Base-by-base conservation (phyloP, 208 protist species). In the Balamuthia mandrillaris region DNA sequence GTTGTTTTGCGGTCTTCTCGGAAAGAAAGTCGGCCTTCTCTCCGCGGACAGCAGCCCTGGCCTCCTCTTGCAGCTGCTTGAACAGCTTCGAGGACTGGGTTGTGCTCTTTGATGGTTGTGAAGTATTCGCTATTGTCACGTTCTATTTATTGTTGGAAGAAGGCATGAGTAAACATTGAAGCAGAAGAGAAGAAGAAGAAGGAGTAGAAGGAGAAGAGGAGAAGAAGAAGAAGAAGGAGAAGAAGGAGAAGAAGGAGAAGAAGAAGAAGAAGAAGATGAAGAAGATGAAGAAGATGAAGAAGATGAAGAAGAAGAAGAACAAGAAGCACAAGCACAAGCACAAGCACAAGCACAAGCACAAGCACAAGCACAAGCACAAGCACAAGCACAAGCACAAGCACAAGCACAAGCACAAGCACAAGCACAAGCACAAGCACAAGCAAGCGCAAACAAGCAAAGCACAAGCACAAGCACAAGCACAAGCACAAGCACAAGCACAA, bases 71-170 rank as follows among this genome's bases (percentile, higher is more conserved):
- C 33, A 68, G 60, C 60, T 68, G 60, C 60, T 68, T 68, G 60
- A 68, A 68, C 33, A 68, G 60, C 60, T 68, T 68, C n/a, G n/a
- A n/a, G n/a, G n/a, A n/a, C n/a, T n/a, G n/a, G 2, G 60, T 68
- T 37, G 60, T 44, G 12, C 33, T 68, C 60, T 44, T 68, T 7
- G 60, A 18, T n/a, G 33, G 33, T 29, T n/a, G 33, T 18, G 7
- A 29, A 9, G 27, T 12, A 29, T 39, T 68, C 60, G 37, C 60
- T 18, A 37, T 37, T 21, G 33, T 29, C 60, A 44, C 42, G 16
- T 44, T n/a, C 33, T 68, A 44, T 37, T 68, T 68, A 18, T 37
- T 37, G 33, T 29, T 39, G 24, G 60, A 37, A 7, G 42, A 10
- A 41, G 33, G 33, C 7, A 12, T 7, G n/a, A 7, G 33, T n/a